phyloP scores from a whole-genome alignment of 176 grass and related monocot species.

The Oryza punctata region DNA sequence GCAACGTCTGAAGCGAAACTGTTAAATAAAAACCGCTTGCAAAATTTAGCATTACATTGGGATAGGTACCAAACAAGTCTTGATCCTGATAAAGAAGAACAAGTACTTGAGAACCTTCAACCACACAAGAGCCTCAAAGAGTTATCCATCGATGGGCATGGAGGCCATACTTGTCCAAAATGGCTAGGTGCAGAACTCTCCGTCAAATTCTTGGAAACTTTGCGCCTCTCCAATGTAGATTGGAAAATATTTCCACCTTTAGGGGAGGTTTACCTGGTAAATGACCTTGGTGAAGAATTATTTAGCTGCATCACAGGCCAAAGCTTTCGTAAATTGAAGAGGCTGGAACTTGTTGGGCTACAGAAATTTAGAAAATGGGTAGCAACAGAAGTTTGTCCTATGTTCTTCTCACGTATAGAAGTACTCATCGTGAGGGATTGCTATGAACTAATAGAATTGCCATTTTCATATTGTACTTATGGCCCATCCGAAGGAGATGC shows the following conservation, averaged over 20 bases:
- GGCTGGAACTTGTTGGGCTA: not conserved
- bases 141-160: no score
- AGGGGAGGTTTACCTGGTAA: not conserved
- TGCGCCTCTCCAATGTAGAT: not conserved
- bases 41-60: not conserved
- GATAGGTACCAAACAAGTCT: fast-evolving
- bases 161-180: not conserved
- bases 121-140: not conserved
- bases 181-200: not conserved
- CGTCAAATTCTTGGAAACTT: not conserved
- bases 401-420: not conserved
- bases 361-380: not conserved
- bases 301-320: not conserved
- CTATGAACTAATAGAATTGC: not conserved
- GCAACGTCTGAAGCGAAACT: not conserved
- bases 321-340: not conserved
- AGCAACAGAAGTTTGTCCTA: not conserved
- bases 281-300: no score
- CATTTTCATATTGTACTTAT: not conserved
- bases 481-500: not conserved
- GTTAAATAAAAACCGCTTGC: not conserved
- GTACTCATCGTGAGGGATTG: not conserved
- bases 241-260: not conserved
- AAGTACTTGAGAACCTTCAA: not conserved
- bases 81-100: fast-evolving